A percentile compares a stretch with the other conserved stretches of the same genome.
phyloP scores from a whole-genome alignment of 192 early-diverging fungal species.

The Dissophora globulifera region DNA sequence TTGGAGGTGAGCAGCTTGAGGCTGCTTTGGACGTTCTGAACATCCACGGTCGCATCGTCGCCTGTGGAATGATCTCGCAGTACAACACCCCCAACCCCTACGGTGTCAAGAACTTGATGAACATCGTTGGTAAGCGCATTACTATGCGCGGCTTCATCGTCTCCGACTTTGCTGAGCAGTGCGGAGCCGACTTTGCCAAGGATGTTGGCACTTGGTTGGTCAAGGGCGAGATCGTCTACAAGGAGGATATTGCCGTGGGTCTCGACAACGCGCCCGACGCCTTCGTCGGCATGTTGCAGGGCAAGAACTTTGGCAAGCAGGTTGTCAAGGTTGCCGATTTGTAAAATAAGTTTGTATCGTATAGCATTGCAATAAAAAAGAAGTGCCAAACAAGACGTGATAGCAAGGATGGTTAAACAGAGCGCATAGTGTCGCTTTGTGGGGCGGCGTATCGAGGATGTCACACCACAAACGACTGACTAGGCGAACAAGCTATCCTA shows the following conservation, averaged over 20 bases:
- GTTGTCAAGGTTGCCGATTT: slow-evolving; percentile 64
- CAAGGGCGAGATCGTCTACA: slow-evolving; percentile 47
- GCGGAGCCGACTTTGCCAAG: slow-evolving; percentile 53
- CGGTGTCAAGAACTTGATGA: slow-evolving; percentile 66
- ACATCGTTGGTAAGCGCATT: slow-evolving; percentile 66
- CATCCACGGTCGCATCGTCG: slow-evolving; percentile 68
- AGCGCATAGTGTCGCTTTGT: too few relatives aligned
- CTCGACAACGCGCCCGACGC: slow-evolving; percentile 61
- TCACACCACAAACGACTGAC: too few relatives aligned
- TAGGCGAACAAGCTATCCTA: too few relatives aligned
- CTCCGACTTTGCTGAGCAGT: slow-evolving; percentile 41
- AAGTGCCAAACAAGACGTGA: too few relatives aligned
- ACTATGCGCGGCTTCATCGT: slow-evolving; percentile 73
- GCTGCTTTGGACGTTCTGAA: slow-evolving; percentile 74
- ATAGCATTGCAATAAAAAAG: background rate
- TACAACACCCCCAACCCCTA: slow-evolving; percentile 70
- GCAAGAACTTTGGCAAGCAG: slow-evolving; percentile 78
- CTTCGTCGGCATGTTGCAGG: slow-evolving; percentile 69
- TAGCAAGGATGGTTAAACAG: too few relatives aligned
- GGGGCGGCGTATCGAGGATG: too few relatives aligned
- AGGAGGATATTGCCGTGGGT: slow-evolving; percentile 40
- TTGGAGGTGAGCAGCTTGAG: slow-evolving; percentile 82
- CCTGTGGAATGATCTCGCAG: slow-evolving; percentile 80
- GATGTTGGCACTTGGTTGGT: slow-evolving; percentile 48
- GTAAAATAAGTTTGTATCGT: slow-evolving; percentile 28